These are phyloP conservation scores for Leptodermis oblonga DNA, from an alignment of 257 asterid genomes.

Conservation along the genomic window DNA sequence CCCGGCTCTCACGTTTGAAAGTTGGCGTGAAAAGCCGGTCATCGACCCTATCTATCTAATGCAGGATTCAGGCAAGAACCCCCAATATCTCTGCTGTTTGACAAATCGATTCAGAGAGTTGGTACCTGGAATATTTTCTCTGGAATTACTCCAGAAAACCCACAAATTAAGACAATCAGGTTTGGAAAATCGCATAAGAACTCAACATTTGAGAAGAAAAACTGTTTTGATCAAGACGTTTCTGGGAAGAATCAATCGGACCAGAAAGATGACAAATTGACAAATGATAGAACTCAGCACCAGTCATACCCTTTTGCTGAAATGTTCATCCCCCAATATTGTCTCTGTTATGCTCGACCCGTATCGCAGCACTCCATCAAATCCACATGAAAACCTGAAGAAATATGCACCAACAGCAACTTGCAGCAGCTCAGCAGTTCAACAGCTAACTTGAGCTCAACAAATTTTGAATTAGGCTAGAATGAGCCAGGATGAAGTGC, in stretches of 20 bases:
- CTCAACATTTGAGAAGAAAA: slow-evolving; percentile 34
- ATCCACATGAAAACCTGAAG: too few relatives aligned
- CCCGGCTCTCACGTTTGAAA: too few relatives aligned
- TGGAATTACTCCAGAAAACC: slow-evolving; percentile 39
- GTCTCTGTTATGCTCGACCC: too few relatives aligned
- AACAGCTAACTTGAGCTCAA: too few relatives aligned
- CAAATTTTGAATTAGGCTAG: too few relatives aligned
- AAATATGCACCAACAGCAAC: too few relatives aligned
- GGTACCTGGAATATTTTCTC: slow-evolving; percentile 35
- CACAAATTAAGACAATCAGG: slow-evolving; percentile 28
- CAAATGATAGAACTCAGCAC: slow-evolving; percentile 15
- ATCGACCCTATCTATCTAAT: too few relatives aligned
- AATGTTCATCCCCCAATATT: slow-evolving; percentile 26
- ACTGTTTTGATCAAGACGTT: slow-evolving; percentile 37
- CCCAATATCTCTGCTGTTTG: slow-evolving; percentile 31
- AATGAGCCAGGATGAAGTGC: too few relatives aligned
- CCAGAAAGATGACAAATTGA: slow-evolving; percentile 21
- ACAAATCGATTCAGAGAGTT: slow-evolving; percentile 38
- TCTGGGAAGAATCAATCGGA: slow-evolving; percentile 27
- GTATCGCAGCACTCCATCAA: too few relatives aligned
- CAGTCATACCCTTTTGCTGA: slow-evolving; percentile 29
- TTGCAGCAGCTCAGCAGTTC: too few relatives aligned
- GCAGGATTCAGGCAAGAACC: slow-evolving; percentile 51
- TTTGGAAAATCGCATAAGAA: slow-evolving; percentile 40
- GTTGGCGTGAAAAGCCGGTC: too few relatives aligned